These are phyloP conservation scores for Brassica carinata DNA, from an alignment of 345 rosid species.

Conservation along the genomic window DNA sequence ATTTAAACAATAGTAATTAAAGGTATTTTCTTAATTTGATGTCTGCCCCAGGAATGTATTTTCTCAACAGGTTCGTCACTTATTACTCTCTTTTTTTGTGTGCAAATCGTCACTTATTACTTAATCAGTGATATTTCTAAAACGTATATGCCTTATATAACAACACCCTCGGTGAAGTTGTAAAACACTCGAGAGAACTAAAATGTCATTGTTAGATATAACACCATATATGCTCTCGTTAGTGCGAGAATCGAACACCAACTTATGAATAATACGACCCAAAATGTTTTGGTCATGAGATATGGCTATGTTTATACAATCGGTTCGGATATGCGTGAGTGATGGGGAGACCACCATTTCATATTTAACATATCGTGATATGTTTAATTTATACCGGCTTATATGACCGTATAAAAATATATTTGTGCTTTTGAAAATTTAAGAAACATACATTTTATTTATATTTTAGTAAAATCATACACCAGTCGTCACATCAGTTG, in stretches of 20 bases:
- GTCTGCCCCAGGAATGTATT: not conserved
- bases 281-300: not conserved
- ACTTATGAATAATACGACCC: not conserved
- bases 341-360: too few relatives aligned
- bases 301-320: not conserved
- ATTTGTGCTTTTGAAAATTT: too few relatives aligned
- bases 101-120: not conserved
- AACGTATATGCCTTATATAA: not conserved
- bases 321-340: too few relatives aligned
- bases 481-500: too few relatives aligned
- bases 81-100: not conserved
- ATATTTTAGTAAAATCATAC: too few relatives aligned
- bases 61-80: not conserved
- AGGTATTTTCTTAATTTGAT: not conserved
- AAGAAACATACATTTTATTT: too few relatives aligned
- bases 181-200: not conserved
- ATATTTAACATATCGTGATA: too few relatives aligned
- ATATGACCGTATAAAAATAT: too few relatives aligned
- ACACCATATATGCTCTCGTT: not conserved
- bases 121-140: not conserved
- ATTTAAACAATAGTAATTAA: not conserved
- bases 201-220: not conserved
- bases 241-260: not conserved
- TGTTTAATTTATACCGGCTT: too few relatives aligned
- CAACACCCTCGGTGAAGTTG: not conserved